A percentile compares a stretch with the other conserved stretches of the same genome.
phyloP scores from a whole-genome alignment of 2,329 filamentous ascomycete species.

The Tympanopsis confertula region DNA sequence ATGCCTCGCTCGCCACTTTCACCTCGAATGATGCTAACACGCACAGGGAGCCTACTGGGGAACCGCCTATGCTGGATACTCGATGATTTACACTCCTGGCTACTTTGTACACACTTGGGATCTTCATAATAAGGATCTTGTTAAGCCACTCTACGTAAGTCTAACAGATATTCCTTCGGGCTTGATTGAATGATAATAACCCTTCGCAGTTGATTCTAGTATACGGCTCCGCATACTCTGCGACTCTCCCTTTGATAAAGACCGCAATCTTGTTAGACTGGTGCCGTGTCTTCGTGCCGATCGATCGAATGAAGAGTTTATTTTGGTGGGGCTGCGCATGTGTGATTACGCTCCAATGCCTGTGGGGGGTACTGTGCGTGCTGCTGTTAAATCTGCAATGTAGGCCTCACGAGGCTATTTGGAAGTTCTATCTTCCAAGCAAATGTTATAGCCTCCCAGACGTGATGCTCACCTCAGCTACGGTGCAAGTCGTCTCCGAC shows the following conservation, averaged over 20 bases:
- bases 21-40: too few relatives aligned
- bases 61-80: conserved; percentile 9
- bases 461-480: conserved; percentile 15
- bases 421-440: conserved; percentile 16
- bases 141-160: conserved; percentile 13
- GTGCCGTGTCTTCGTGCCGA: conserved; percentile 21
- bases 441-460: conserved; percentile 16
- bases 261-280: conserved; percentile 29
- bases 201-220: conserved; percentile 15
- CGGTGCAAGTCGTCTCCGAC: conserved; percentile 19
- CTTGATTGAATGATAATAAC: conserved; percentile 1
- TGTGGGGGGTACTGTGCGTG: conserved; percentile 13
- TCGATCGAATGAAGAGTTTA: conserved; percentile 9
- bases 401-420: conserved; percentile 17
- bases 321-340: conserved; percentile 22
- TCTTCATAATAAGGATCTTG: conserved; percentile 13
- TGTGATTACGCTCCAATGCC: conserved; percentile 16
- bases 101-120: conserved; percentile 24
- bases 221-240: conserved; percentile 20
- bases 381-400: conserved; percentile 21
- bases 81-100: conserved; percentile 14
- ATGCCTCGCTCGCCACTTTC: too few relatives aligned
- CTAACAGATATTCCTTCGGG: neutral
- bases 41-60: conserved; percentile 7
- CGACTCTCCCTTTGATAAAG: conserved; percentile 24